Percentiles rank a stretch among this genome's conserved stretches.
phyloP scores from a whole-genome alignment of 768 basidiomycete species.

The Xerocomellus amylosporus region DNA sequence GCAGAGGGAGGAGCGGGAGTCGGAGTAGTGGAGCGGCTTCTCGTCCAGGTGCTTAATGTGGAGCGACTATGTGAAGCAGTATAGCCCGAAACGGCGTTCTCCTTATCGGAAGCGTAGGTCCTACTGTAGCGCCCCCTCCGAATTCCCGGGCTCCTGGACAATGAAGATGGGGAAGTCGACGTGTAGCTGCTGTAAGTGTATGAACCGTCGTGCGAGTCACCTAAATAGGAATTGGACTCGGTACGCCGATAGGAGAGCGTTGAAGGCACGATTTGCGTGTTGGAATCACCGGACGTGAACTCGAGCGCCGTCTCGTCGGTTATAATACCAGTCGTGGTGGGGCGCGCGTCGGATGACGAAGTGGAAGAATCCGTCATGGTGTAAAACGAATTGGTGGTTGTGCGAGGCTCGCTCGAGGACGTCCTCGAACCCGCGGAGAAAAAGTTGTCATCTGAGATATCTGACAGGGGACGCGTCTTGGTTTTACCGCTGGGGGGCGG shows the following conservation, averaged over 20 bases:
- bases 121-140: constrained; percentile 48
- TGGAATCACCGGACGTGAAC: constrained; percentile 36
- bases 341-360: constrained; percentile 27
- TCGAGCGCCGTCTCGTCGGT: constrained; percentile 42
- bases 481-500: constrained; percentile 43
- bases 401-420: constrained; percentile 28
- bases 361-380: constrained; percentile 34
- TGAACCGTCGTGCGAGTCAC: constrained; percentile 49
- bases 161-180: constrained; percentile 48
- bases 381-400: constrained; percentile 32
- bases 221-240: constrained; percentile 53
- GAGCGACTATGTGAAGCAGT: constrained; percentile 35
- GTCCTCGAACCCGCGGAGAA: constrained; percentile 42
- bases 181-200: constrained; percentile 33
- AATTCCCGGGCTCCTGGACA: constrained; percentile 59
- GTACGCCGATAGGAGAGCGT: constrained; percentile 52
- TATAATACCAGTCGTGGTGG: constrained; percentile 31
- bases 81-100: constrained; percentile 42
- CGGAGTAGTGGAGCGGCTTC: constrained; percentile 31
- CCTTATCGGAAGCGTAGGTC: constrained; percentile 50
- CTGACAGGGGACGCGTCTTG: constrained; percentile 28
- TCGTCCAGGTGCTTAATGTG: constrained; percentile 33
- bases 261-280: constrained; percentile 48
- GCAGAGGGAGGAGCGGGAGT: constrained; percentile 32
- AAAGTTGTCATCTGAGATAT: constrained; percentile 46